Percentiles rank a stretch among this genome's conserved stretches.
phyloP scores from a whole-genome alignment of 2,329 filamentous ascomycete species.

The Fusarium scirpi region DNA sequence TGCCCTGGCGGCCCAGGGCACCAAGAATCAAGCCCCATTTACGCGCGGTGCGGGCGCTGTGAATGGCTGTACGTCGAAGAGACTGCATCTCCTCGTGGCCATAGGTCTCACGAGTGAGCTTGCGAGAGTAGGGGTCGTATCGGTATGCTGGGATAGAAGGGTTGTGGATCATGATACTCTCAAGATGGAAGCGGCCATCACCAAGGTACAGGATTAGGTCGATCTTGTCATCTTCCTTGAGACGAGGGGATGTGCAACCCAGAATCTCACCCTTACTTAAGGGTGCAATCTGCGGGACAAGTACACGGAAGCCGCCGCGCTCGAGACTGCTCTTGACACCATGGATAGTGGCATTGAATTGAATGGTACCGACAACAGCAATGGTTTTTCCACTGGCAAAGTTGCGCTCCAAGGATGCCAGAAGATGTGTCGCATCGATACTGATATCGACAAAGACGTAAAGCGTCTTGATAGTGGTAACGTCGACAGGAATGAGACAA shows the following conservation, averaged over 20 bases:
- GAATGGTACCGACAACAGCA: slow-evolving; percentile 95
- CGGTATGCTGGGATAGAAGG: slow-evolving; percentile 89
- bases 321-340: slow-evolving; percentile 83
- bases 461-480: slow-evolving; percentile 95
- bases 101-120: slow-evolving; percentile 91
- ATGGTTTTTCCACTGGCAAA: slow-evolving; percentile 87
- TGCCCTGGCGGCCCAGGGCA: slow-evolving; percentile 91
- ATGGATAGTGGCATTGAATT: slow-evolving; percentile 98
- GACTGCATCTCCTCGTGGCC: slow-evolving; percentile 91
- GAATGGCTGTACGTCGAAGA: slow-evolving; percentile 81
- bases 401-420: slow-evolving; percentile 89
- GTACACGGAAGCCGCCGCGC: slow-evolving; percentile 82
- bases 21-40: slow-evolving; percentile 98
- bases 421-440: slow-evolving; percentile 89
- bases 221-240: slow-evolving; percentile 69
- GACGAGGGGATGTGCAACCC: slow-evolving; percentile 90
- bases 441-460: slow-evolving; percentile 99
- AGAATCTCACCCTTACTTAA: slow-evolving; percentile 95
- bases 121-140: slow-evolving; percentile 95
- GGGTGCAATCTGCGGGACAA: slow-evolving; percentile 93
- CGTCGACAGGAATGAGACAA: slow-evolving; percentile 94
- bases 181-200: slow-evolving; percentile 94
- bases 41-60: slow-evolving; percentile 77
- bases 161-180: slow-evolving; percentile 99
- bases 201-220: slow-evolving; percentile 90